Evolutionary conservation across 805 yeast species (phyloP), one percentile per base, ranked within the genome.

Genomic region (Wickerhamiella slavikovae): DNA sequence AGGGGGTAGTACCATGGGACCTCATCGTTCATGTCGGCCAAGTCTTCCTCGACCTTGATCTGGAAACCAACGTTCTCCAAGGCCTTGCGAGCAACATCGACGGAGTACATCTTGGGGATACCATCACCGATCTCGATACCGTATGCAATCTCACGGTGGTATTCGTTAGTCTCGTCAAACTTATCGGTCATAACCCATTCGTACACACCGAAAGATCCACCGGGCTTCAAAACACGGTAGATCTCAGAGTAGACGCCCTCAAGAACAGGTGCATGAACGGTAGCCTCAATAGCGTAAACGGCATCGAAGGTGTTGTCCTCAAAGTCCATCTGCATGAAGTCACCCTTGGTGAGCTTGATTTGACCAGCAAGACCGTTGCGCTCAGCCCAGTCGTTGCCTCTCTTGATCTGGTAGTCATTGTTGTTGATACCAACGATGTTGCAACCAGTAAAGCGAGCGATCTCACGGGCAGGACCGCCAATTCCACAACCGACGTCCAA

Each of bases 121-220:
- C 98, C 98, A 52, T 89, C 95, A 50, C 98, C 98, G 38, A 85
- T 67, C 62, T 89, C 98, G 43, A 89, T 89, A 52, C 94, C 96
- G 56, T 85, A 85, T 19, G 93, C 89, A 40, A 89, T 78, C 51
- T 74, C 75, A 57, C 94, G 77, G 60, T 89, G 98, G 54, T 71
- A 83, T 43, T 70, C 68, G 55, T 79, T 80, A 35, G 55, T 56
- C 57, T 77, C 92, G 51, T 89, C 96, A 52, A 80, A 89, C 29
- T 59, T 64, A 46, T 82, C 93, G 37, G 96, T 89, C 93, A 89
- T 77, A 39, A 89, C 96, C 98, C 98, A 89, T 59, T 89, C 98
- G 60, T 89, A 89, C 30, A 89, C 96, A 52, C 95, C 98, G 42
- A 89, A 89, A 28, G 64, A 69, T 54, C 98, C 98, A 49, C 96